Evolutionary conservation across 495 filamentous ascomycete species (phyloP), one percentile per base, ranked within the genome.

Genomic region (Daldinia decipiens): DNA sequence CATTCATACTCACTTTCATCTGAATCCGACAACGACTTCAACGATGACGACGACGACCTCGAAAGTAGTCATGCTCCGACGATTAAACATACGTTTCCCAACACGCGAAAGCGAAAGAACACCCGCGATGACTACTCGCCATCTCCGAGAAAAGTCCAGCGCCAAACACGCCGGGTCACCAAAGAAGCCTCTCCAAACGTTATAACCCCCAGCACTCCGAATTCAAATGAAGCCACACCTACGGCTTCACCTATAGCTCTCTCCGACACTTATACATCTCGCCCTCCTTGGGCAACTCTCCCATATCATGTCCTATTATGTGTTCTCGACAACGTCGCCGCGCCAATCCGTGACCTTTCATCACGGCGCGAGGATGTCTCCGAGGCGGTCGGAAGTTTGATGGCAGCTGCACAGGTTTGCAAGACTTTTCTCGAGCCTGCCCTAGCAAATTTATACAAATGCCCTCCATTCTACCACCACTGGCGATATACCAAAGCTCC

Each of bases 291-390:
- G 92, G 78, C 85, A 9, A 85, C 80, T 0, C 79, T 96, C 4
- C 92, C 92, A 1, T 93, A 94, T 67, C 84, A 91, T 21, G 80
- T 95, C 3, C 84, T 92, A 19, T 77, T 91, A 13, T 81, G 89
- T 34, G 87, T 94, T 53, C 93, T 97, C 73, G 67, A 83, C 51
- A 87, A 83, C 65, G 89, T 91, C 5, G 86, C 89, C 5, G 78
- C 85, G 47, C 90, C 92, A 3, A 78, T 92, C 12, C 80, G 86
- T 38, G 84, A 89, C 62, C 79, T 84, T 43, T 68, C 77, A 0
- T 85, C 87, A 0, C 73, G 75, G 38, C 53, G 63, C 55, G 75
- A 77, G 52, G 73, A 76, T 63, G 59, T 75, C 29, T 53, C 45
- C 5, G 68, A 65, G 29, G 73, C 73, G 1, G 84, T 87, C 3